Percentiles rank a stretch among this genome's conserved stretches.
Evolutionary conservation across 805 yeast species (phyloP).

Genomic region (Yarrowia alimentaria): DNA sequence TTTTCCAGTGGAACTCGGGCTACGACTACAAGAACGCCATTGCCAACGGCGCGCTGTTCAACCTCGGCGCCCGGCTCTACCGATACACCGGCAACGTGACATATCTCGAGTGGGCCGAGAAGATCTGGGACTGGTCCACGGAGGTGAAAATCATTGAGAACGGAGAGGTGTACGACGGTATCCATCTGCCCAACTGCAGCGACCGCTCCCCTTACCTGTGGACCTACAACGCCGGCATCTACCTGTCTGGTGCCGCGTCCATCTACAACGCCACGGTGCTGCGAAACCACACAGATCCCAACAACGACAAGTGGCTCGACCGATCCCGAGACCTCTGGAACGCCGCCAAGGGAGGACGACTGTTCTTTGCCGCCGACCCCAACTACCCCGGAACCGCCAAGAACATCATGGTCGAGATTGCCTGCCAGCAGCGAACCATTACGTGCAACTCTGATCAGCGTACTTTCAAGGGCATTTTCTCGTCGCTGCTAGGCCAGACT

Average conservation of each 20-base stretch:
- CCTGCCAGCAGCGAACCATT: conserved; percentile 56
- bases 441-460: conserved; percentile 73
- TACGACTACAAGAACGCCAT: conserved; percentile 85
- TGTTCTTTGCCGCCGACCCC: conserved; percentile 47
- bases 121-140: conserved; percentile 73
- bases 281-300: conserved; percentile 43
- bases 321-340: conserved; percentile 51
- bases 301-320: conserved; percentile 56
- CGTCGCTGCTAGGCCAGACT: conserved; percentile 64
- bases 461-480: conserved; percentile 66
- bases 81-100: conserved; percentile 70
- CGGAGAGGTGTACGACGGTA: conserved; percentile 68
- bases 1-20: conserved; percentile 83
- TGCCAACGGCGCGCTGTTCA: conserved; percentile 80
- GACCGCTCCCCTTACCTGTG: conserved; percentile 56
- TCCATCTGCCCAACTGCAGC: conserved; percentile 51
- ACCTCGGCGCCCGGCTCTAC: conserved; percentile 78
- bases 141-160: conserved; percentile 43
- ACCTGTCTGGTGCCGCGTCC: conserved; percentile 68
- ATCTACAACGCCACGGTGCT: conserved; percentile 49
- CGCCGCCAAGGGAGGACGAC: conserved; percentile 46
- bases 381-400: conserved; percentile 43
- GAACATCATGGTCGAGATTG: conserved; percentile 63
- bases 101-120: conserved; percentile 70
- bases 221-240: conserved; percentile 72